These are phyloP conservation scores for Medicago ruthenica DNA, from an alignment of 306 rosid species.

Conservation along the genomic window DNA sequence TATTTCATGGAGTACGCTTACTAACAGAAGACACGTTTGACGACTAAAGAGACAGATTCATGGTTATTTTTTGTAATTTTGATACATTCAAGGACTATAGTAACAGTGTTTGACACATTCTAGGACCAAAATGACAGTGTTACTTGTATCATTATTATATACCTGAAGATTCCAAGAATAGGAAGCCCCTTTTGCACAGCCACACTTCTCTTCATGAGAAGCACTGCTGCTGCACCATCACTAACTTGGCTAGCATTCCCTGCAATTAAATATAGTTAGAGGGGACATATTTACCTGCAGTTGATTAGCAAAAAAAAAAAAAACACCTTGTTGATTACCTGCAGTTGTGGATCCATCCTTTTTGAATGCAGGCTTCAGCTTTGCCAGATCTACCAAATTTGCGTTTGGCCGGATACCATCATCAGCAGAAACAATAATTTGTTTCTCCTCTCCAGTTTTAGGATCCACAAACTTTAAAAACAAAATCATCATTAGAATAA, in stretches of 20 bases:
- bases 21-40: too few species aligned
- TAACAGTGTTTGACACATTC: neutral
- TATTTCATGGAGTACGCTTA: too few species aligned
- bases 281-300: slow-evolving; percentile 64
- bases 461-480: slow-evolving; percentile 71
- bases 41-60: too few species aligned
- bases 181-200: slow-evolving; percentile 85
- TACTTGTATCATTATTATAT: neutral
- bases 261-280: slow-evolving; percentile 40
- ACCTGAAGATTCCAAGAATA: slow-evolving; percentile 86
- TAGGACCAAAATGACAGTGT: neutral
- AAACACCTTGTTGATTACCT: slow-evolving; percentile 51
- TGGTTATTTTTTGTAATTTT: too few species aligned
- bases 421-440: slow-evolving; percentile 69
- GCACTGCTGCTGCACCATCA: slow-evolving; percentile 96
- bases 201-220: slow-evolving; percentile 86
- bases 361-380: slow-evolving; percentile 84
- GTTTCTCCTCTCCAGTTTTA: slow-evolving; percentile 80
- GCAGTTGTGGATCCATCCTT: slow-evolving; percentile 88
- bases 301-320: slow-evolving; percentile 45
- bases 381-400: slow-evolving; percentile 67
- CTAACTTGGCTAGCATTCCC: slow-evolving; percentile 96
- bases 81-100: too few species aligned
- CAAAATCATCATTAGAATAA: slow-evolving; percentile 35
- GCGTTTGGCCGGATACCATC: slow-evolving; percentile 82